Conservation (phyloP, 331 rosid species). For the Spiraea crenata region DNA sequence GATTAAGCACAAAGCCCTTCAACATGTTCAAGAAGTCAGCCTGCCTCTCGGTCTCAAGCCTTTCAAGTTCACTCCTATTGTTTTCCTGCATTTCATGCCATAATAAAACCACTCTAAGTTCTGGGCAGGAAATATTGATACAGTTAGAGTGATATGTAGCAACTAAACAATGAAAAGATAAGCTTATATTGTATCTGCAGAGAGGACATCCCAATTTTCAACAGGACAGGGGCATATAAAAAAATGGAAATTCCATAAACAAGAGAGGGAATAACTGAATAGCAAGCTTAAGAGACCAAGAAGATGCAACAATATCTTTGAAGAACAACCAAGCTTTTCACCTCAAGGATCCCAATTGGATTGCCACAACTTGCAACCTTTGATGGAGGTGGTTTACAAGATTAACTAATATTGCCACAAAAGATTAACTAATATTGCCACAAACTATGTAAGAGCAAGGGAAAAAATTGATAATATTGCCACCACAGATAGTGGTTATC, state of each 20-base stretch:
- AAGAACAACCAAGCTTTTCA: neutral
- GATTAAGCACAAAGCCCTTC: conserved; percentile 72
- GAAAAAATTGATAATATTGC: no score
- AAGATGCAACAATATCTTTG: neutral
- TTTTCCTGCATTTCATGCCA: conserved; percentile 53
- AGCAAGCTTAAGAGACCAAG: neutral
- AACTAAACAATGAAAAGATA: neutral
- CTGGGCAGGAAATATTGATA: neutral
- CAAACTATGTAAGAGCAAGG: no score
- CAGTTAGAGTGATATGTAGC: neutral
- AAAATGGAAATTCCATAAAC: neutral
- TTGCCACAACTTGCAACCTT: neutral
- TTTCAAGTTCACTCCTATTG: conserved; percentile 73
- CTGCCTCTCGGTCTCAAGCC: conserved; percentile 71
- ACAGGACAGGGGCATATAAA: neutral
- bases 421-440: neutral
- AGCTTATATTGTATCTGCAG: neutral
- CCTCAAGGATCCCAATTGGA: neutral
- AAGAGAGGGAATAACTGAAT: neutral
- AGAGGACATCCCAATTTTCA: neutral
- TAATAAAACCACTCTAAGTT: neutral
- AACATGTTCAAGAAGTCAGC: conserved; percentile 70
- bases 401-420: neutral
- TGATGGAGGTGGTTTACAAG: neutral
- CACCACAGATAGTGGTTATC: neutral